Percentiles rank a stretch among this genome's conserved stretches.
These are phyloP conservation scores for Tricholoma sp. DNA, from an alignment of 768 basidiomycete genomes.

Conservation along the genomic window DNA sequence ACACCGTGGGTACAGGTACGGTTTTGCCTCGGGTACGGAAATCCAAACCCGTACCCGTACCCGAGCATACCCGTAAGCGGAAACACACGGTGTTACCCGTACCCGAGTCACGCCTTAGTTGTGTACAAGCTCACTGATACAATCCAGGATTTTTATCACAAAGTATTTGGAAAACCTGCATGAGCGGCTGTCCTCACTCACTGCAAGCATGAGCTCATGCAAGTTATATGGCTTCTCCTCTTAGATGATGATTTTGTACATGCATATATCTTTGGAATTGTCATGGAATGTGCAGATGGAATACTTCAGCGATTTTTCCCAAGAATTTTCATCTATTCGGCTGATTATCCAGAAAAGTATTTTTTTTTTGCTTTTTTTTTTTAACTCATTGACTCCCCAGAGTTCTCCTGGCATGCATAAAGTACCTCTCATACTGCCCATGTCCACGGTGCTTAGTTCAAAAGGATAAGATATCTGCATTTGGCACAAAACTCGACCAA, in stretches of 20 bases:
- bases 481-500: slow-evolving; percentile 19
- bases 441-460: slow-evolving; percentile 25
- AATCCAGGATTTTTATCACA: slow-evolving; percentile 19
- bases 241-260: slow-evolving; percentile 5
- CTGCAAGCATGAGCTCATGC: slow-evolving; percentile 1
- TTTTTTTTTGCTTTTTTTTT: neutral
- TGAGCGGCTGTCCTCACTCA: slow-evolving; percentile 13
- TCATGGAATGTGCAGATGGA: neutral
- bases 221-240: slow-evolving; percentile 3
- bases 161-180: slow-evolving; percentile 5
- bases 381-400: slow-evolving; percentile 6
- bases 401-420: slow-evolving; percentile 18
- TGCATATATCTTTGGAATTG: slow-evolving; percentile 2
- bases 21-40: too few species aligned
- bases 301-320: neutral
- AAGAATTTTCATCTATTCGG: neutral
- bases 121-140: slow-evolving; percentile 11
- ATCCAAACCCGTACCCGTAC: too few species aligned
- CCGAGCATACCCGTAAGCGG: too few species aligned
- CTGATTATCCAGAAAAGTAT: slow-evolving; percentile 10
- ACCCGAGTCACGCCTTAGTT: too few species aligned
- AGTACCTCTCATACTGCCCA: slow-evolving; percentile 17
- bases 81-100: too few species aligned
- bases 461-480: slow-evolving; percentile 14
- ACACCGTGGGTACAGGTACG: too few species aligned